A percentile compares a stretch with the other conserved stretches of the same genome.
These are phyloP conservation scores for Aureobasidium musti DNA, from an alignment of 2,329 filamentous ascomycete genomes.

Conservation along the genomic window DNA sequence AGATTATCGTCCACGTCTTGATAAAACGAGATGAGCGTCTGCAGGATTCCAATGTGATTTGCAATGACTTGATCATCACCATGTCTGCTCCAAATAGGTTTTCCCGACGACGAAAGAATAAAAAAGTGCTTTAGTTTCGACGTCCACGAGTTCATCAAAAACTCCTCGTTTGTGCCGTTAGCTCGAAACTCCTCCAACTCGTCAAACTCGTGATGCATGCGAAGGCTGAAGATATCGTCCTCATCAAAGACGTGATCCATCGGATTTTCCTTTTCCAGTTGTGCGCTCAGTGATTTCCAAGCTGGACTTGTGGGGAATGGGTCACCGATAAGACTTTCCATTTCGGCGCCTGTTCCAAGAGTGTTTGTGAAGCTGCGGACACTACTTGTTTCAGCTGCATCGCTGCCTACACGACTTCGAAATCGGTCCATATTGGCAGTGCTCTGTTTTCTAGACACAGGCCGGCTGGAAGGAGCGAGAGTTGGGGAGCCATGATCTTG, in stretches of 20 bases:
- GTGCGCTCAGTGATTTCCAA: conserved; percentile 67
- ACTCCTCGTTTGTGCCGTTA: conserved; percentile 58
- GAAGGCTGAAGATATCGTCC: conserved; percentile 56
- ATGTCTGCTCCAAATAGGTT: conserved; percentile 95
- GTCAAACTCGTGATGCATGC: conserved; percentile 78
- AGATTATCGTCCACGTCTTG: conserved; percentile 76
- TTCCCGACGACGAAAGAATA: conserved; percentile 92
- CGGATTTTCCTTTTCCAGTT: conserved; percentile 53
- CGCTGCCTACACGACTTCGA: conserved; percentile 53
- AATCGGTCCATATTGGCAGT: conserved; percentile 46
- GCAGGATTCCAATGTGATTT: conserved; percentile 89
- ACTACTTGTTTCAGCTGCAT: conserved; percentile 65
- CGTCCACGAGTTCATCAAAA: conserved; percentile 73
- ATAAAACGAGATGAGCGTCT: conserved; percentile 98
- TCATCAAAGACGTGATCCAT: conserved; percentile 55
- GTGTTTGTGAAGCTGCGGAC: conserved; percentile 67
- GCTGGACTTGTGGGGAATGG: conserved; percentile 63
- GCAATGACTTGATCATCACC: conserved; percentile 89
- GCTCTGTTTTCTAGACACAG: conserved; percentile 46
- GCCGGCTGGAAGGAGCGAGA: conserved; percentile 38
- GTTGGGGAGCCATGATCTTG: conserved; percentile 52
- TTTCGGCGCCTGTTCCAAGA: conserved; percentile 65
- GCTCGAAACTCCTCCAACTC: conserved; percentile 63
- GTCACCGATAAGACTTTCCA: conserved; percentile 78
- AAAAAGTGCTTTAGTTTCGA: conserved; percentile 96